Conservation (phyloP, 1,284 basidiomycete genomes). For the Microbotryum silenes-acaulis region DNA sequence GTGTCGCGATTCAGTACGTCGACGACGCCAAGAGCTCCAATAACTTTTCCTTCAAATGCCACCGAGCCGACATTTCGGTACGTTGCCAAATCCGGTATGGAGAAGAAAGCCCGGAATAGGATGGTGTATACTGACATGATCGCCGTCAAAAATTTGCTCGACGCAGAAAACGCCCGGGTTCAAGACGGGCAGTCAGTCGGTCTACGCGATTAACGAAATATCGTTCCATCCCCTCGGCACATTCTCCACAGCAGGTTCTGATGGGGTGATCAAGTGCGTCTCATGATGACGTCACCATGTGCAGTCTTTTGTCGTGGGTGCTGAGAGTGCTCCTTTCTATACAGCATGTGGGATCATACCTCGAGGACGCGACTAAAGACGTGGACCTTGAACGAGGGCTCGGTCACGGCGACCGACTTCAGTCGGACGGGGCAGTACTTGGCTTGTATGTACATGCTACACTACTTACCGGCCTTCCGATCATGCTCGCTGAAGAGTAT, state of each 20-base stretch:
- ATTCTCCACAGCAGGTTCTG: slow-evolving; percentile 85
- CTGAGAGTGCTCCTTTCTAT: slow-evolving; percentile 1
- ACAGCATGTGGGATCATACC: slow-evolving; percentile 57
- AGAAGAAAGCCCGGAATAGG: too few species aligned
- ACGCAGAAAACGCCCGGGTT: slow-evolving; percentile 21
- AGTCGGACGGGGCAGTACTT: slow-evolving; percentile 78
- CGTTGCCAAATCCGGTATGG: too few species aligned
- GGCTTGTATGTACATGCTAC: slow-evolving; percentile 53
- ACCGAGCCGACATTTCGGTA: not conserved
- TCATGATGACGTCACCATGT: slow-evolving; percentile 59
- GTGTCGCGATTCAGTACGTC: slow-evolving; percentile 88
- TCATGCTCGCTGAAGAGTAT: too few species aligned
- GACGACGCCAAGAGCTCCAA: slow-evolving; percentile 55
- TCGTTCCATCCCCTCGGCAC: slow-evolving; percentile 87
- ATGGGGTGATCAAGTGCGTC: slow-evolving; percentile 69
- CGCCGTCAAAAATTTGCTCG: not conserved
- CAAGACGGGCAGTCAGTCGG: slow-evolving; percentile 48
- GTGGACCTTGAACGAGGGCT: slow-evolving; percentile 46
- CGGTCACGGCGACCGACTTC: slow-evolving; percentile 67
- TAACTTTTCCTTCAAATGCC: slow-evolving; percentile 82
- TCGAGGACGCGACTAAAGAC: too few species aligned
- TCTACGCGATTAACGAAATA: slow-evolving; percentile 86
- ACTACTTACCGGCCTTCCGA: slow-evolving; percentile 1
- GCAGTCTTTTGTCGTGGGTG: not conserved
- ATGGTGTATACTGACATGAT: too few species aligned